phyloP scores from a whole-genome alignment of 805 yeast genomes.

The Hanseniaspora taiwanica region DNA sequence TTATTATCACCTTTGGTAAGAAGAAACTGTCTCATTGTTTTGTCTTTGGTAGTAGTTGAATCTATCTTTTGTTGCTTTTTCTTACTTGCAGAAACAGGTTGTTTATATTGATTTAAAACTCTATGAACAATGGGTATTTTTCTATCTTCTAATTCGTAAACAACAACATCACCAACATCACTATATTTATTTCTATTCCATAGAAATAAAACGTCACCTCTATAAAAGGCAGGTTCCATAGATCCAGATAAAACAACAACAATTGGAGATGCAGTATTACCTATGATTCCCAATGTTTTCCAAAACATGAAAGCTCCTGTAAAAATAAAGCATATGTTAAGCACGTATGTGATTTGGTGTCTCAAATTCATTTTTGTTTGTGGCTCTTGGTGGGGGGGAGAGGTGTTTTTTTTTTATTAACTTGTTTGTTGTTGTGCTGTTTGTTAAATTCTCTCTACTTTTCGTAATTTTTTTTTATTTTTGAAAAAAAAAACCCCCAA shows the following conservation, averaged over 20 bases:
- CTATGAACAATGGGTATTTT: slow-evolving; percentile 95
- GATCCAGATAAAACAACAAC: slow-evolving; percentile 97
- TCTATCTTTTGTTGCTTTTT: slow-evolving; percentile 17
- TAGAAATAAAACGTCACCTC: slow-evolving; percentile 85
- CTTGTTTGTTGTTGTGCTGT: too few species aligned
- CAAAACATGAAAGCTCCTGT: slow-evolving; percentile 87
- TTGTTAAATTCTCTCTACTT: too few species aligned
- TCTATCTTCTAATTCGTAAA: slow-evolving; percentile 68
- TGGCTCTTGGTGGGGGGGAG: neutral
- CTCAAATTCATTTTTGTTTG: slow-evolving; percentile 41
- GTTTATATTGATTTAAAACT: slow-evolving; percentile 72
- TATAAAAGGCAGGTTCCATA: slow-evolving; percentile 98
- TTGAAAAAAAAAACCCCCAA: too few species aligned
- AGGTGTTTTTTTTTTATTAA: neutral
- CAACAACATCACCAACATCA: slow-evolving; percentile 86
- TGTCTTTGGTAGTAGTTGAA: slow-evolving; percentile 8
- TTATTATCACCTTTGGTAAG: slow-evolving; percentile 96
- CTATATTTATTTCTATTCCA: slow-evolving; percentile 68
- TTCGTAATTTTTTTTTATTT: too few species aligned
- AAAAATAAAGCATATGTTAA: slow-evolving; percentile 65
- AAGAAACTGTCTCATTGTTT: slow-evolving; percentile 42
- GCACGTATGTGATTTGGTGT: slow-evolving; percentile 47
- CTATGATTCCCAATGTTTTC: slow-evolving; percentile 63
- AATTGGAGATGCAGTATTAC: slow-evolving; percentile 83
- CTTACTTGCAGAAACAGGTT: neutral